These are phyloP conservation scores for Sporodiniella umbellata DNA, from an alignment of 371 early-diverging fungal species.

Conservation along the genomic window DNA sequence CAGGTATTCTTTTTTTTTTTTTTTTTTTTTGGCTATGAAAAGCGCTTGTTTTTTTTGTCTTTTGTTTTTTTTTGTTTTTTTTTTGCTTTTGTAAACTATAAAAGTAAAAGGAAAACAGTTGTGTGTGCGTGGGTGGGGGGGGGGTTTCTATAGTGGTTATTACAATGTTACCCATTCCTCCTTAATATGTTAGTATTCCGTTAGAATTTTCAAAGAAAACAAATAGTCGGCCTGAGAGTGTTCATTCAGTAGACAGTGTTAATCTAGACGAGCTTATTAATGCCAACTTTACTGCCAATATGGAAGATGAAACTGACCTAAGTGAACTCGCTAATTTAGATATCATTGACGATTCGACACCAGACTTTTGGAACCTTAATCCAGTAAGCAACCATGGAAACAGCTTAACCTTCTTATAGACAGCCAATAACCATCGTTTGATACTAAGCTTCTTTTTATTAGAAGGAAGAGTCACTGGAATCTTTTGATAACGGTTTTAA, in stretches of 20 bases:
- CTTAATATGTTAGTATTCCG: slow-evolving; percentile 18
- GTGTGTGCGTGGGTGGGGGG: too few relatives aligned
- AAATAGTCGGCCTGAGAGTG: slow-evolving; percentile 22
- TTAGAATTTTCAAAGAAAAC: slow-evolving; percentile 3
- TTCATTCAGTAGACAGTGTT: slow-evolving; percentile 30
- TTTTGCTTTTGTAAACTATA: too few relatives aligned
- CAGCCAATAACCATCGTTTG: not conserved
- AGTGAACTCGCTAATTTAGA: slow-evolving; percentile 23
- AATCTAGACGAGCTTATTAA: slow-evolving; percentile 32
- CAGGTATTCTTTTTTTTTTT: slow-evolving; percentile 3
- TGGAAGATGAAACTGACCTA: slow-evolving; percentile 30
- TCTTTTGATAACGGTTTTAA: slow-evolving; percentile 9
- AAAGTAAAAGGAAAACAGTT: too few relatives aligned
- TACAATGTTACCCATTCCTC: too few relatives aligned
- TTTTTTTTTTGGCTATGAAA: not conserved
- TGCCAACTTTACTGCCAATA: slow-evolving; percentile 26
- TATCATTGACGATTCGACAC: slow-evolving; percentile 24
- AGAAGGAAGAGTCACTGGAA: slow-evolving; percentile 1
- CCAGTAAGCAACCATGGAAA: slow-evolving; percentile 2
- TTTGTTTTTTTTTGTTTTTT: too few relatives aligned
- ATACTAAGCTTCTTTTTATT: too few relatives aligned
- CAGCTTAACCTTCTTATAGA: too few relatives aligned
- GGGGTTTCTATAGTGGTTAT: too few relatives aligned
- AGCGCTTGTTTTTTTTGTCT: too few relatives aligned
- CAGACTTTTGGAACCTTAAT: slow-evolving; percentile 31